A percentile compares a stretch with the other conserved stretches of the same genome.
These are phyloP conservation scores for Polyplosphaeria fusca DNA, from an alignment of 495 filamentous ascomycete species.

Conservation along the genomic window DNA sequence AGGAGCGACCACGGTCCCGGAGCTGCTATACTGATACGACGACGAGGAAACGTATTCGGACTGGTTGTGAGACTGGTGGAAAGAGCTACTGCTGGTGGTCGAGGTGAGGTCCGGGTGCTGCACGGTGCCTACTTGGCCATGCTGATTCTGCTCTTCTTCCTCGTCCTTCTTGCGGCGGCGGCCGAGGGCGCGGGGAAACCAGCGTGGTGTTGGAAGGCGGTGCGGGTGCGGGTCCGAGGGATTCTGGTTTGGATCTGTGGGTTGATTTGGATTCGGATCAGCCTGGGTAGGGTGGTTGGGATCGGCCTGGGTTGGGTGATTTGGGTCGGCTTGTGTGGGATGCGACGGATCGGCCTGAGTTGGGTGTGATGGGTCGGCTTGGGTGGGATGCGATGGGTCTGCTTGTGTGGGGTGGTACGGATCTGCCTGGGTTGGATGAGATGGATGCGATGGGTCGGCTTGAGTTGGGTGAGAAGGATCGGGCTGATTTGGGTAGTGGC, in stretches of 20 bases:
- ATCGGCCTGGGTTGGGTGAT: conserved; percentile 10
- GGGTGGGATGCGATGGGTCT: conserved; percentile 18
- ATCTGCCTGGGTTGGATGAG: conserved; percentile 6
- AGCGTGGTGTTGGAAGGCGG: conserved; percentile 1
- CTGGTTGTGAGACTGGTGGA: neutral
- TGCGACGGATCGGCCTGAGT: conserved; percentile 15
- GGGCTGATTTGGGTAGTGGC: neutral
- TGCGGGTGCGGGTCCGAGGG: conserved; percentile 4
- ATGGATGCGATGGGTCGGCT: conserved; percentile 10
- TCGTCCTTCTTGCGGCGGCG: conserved; percentile 16
- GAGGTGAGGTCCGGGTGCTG: neutral
- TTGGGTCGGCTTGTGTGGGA: conserved; percentile 17
- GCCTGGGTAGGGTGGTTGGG: neutral
- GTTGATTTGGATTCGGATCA: neutral
- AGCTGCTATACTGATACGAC: neutral
- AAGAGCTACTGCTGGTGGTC: neutral
- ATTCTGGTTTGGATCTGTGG: neutral
- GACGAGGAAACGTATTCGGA: neutral
- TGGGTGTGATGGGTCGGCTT: conserved; percentile 17
- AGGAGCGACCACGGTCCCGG: neutral
- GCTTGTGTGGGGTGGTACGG: conserved; percentile 11
- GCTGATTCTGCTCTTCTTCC: neutral
- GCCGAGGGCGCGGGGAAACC: conserved; percentile 6
- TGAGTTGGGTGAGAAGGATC: conserved; percentile 9
- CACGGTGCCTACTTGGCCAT: neutral